Evolutionary conservation across 2,329 filamentous ascomycete genomes (phyloP).

Genomic region (Hypoxylon sp.): DNA sequence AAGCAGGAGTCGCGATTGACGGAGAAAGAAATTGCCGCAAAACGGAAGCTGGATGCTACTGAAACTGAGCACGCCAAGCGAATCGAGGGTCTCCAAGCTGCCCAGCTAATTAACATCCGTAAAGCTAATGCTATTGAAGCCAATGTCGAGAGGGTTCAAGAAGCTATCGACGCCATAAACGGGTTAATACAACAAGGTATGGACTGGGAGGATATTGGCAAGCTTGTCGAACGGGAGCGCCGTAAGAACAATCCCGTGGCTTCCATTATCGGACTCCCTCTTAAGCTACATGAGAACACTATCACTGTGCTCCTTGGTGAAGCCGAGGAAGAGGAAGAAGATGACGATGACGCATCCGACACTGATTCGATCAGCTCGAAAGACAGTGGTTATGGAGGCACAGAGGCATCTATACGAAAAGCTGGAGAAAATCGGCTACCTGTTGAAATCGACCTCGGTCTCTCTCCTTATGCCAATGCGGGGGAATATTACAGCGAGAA

Average conservation of each 20-base stretch:
- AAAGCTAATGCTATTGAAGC: slow-evolving; percentile 93
- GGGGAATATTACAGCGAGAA: slow-evolving; percentile 92
- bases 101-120: slow-evolving; percentile 83
- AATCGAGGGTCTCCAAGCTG: slow-evolving; percentile 84
- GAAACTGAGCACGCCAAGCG: slow-evolving; percentile 85
- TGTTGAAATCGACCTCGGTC: slow-evolving; percentile 85
- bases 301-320: slow-evolving; percentile 85
- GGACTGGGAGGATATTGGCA: slow-evolving; percentile 95
- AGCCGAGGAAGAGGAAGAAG: slow-evolving; percentile 73
- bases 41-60: slow-evolving; percentile 86
- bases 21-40: slow-evolving; percentile 85
- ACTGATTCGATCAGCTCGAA: slow-evolving; percentile 73
- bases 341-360: slow-evolving; percentile 70
- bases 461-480: slow-evolving; percentile 91
- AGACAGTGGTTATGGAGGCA: slow-evolving; percentile 65
- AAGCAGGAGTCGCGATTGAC: slow-evolving; percentile 86
- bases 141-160: slow-evolving; percentile 90
- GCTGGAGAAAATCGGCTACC: slow-evolving; percentile 67
- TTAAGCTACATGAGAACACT: slow-evolving; percentile 91
- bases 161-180: slow-evolving; percentile 92
- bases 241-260: slow-evolving; percentile 85
- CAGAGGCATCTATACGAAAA: slow-evolving; percentile 55
- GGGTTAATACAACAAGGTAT: slow-evolving; percentile 92
- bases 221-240: slow-evolving; percentile 89
- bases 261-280: slow-evolving; percentile 83